Evolutionary conservation across 805 yeast species (phyloP), one percentile per base, ranked within the genome.

Genomic region (Pichia pseudocactophila): DNA sequence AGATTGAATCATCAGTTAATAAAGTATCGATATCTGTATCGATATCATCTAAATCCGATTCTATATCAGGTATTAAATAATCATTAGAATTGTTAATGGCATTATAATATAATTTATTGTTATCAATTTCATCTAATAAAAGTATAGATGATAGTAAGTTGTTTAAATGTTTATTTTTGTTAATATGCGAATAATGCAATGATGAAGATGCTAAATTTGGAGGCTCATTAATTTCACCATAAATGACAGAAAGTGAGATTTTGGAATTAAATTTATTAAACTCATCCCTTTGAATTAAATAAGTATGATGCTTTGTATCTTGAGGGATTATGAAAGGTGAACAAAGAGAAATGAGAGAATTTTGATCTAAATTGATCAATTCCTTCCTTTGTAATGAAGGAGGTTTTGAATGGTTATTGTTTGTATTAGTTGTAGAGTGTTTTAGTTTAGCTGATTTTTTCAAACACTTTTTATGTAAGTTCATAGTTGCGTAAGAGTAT

Each of bases 301-400:
- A 40, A 8, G 34, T 12, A 19, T 20, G 22, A 15, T 20, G 33
- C 16, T 34, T 20, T 35, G 40, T 42, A 18, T 44, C 40, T 10
- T 49, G 49, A 4, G 58, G 50, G n/a, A 53, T 30, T 1, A 40
- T 37, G 34, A 56, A 52, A 0, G 59, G 59, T 2, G 52, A 48
- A 39, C 58, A 54, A 6, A 52, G 42, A 1, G 59, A 46, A 11
- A 50, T 47, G n/a, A 53, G 27, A 34, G 53, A 54, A 18, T 40
- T 36, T 18, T 32, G 22, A 16, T 32, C 12, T 22, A 22, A 6
- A 6, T 5, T 22, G 8, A 22, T 22, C 7, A 8, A 22, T 22
- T 22, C 25, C 5, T 22, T 22, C 8, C 25, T 22, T 6, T 22
- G 25, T 22, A 22, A 22, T 22, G 8, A 22, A 22, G 5, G 25